A percentile compares a stretch with the other conserved stretches of the same genome.
Conservation (phyloP, 2,329 filamentous ascomycete genomes). For the Phyllosticta citriasiana region DNA sequence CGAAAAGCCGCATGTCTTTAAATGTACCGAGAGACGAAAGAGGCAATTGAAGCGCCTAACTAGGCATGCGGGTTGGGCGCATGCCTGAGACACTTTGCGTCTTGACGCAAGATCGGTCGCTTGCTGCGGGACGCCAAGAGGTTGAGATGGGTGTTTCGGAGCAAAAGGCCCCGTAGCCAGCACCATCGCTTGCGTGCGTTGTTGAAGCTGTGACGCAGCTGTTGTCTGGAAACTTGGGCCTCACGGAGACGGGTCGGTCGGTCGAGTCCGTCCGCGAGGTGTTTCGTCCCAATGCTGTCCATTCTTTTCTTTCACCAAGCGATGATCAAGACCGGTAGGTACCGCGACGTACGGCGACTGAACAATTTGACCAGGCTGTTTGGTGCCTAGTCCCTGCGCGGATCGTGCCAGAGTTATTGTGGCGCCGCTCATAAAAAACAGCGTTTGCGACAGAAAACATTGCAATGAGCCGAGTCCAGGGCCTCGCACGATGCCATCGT, state of each 20-base stretch:
- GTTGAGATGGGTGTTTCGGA: background rate
- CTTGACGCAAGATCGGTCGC: background rate
- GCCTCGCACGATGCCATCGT: background rate
- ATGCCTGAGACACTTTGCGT: background rate
- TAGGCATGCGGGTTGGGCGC: background rate
- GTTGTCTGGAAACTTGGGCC: background rate
- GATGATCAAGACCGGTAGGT: background rate
- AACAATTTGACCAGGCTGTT: background rate
- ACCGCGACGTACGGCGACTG: background rate
- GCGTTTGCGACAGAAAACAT: background rate
- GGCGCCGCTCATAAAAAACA: background rate
- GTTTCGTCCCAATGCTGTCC: background rate
- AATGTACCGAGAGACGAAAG: background rate
- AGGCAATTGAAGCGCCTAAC: background rate
- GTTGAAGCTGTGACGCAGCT: background rate
- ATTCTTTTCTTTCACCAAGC: background rate
- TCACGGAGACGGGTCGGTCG: background rate
- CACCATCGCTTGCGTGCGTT: background rate
- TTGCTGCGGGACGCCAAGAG: background rate
- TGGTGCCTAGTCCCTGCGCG: constrained; percentile 4
- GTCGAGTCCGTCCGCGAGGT: background rate
- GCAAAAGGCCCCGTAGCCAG: background rate
- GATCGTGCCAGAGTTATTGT: background rate
- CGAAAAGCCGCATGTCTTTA: background rate
- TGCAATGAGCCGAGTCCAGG: background rate